phyloP scores from a whole-genome alignment of 2,329 filamentous ascomycete genomes.

The Stachybotrys chlorohalonatus region DNA sequence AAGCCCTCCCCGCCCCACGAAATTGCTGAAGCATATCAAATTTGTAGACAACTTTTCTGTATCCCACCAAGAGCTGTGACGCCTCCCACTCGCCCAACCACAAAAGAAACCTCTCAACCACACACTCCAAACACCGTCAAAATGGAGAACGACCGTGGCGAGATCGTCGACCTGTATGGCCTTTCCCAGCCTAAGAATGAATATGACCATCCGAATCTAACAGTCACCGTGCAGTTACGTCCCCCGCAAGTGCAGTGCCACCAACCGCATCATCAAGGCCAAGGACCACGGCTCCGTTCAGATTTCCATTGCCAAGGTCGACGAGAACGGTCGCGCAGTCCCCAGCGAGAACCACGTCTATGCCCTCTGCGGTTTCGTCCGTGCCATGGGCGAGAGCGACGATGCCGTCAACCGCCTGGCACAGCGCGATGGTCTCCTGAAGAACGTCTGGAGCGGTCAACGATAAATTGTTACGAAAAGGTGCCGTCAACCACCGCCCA shows the following conservation, averaged over 20 bases:
- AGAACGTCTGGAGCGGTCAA: slow-evolving; percentile 86
- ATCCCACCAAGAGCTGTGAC: slow-evolving; percentile 21
- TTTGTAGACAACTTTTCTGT: slow-evolving; percentile 17
- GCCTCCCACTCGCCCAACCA: slow-evolving; percentile 19
- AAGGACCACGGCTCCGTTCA: slow-evolving; percentile 99
- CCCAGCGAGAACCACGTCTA: slow-evolving; percentile 97
- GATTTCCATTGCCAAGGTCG: slow-evolving; percentile 94
- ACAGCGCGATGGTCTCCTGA: slow-evolving; percentile 93
- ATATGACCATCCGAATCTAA: slow-evolving; percentile 10
- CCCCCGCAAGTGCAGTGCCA: slow-evolving; percentile 97
- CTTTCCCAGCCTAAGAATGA: slow-evolving; percentile 16
- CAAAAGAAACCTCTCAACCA: slow-evolving; percentile 18
- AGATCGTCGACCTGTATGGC: slow-evolving; percentile 95
- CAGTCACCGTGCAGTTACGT: slow-evolving; percentile 60
- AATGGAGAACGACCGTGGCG: slow-evolving; percentile 99
- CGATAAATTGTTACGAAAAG: slow-evolving; percentile 35
- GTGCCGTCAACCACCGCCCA: no score
- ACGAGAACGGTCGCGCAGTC: slow-evolving; percentile 91
- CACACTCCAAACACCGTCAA: slow-evolving; percentile 36
- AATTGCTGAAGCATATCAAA: slow-evolving; percentile 25
- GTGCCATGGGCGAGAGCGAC: slow-evolving; percentile 95
- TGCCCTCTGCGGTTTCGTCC: slow-evolving; percentile 94
- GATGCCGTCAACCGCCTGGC: slow-evolving; percentile 92
- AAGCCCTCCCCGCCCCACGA: slow-evolving; percentile 28
- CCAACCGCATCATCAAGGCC: slow-evolving; percentile 99